phyloP scores from a whole-genome alignment of 2,329 filamentous ascomycete genomes.

The Dactylellina parvicollis region DNA sequence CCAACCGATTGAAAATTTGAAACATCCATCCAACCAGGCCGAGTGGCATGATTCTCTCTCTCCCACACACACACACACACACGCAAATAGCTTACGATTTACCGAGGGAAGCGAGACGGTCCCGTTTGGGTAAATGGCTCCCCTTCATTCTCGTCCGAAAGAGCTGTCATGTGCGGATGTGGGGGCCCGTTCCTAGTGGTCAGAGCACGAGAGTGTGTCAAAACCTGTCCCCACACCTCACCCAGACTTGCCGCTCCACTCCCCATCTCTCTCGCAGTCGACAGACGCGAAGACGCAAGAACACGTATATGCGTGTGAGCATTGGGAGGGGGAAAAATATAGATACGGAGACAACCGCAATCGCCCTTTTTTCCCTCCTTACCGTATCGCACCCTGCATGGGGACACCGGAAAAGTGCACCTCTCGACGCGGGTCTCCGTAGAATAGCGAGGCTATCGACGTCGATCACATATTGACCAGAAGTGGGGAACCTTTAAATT shows the following conservation, averaged over 20 bases:
- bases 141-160: conserved; percentile 37
- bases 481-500: conserved; percentile 34
- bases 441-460: conserved; percentile 1
- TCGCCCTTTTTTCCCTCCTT: conserved; percentile 8
- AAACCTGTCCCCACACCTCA: conserved; percentile 27
- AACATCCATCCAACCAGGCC: conserved; percentile 17
- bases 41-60: conserved; percentile 39
- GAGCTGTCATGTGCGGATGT: conserved; percentile 48
- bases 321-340: too few species aligned
- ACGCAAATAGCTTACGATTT: conserved; percentile 27
- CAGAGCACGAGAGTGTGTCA: conserved; percentile 44
- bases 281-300: conserved; percentile 48
- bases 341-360: conserved; percentile 33
- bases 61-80: too few species aligned
- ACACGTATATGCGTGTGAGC: conserved; percentile 26
- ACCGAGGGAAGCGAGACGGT: conserved; percentile 36
- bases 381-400: conserved; percentile 21
- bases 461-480: conserved; percentile 13
- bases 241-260: conserved; percentile 25
- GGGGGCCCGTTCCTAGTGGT: conserved; percentile 51
- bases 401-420: conserved; percentile 3
- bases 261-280: conserved; percentile 16
- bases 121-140: conserved; percentile 31
- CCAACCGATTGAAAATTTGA: conserved; percentile 1
- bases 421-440: background rate